phyloP scores from a whole-genome alignment of 495 filamentous ascomycete species.

The Umbilicaria muhlenbergii region DNA sequence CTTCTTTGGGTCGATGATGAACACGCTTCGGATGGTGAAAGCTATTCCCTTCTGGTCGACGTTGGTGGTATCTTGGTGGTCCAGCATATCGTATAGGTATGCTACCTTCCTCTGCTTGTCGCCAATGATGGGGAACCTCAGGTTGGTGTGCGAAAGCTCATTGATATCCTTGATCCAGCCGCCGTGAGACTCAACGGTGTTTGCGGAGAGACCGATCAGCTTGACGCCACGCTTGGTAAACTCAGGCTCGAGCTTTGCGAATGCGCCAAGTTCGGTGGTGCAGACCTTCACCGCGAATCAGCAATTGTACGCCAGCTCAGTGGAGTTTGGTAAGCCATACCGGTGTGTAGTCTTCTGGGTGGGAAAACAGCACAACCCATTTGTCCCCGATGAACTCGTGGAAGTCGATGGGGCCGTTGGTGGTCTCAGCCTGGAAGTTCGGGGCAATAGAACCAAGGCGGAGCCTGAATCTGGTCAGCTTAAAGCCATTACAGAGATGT shows the following conservation, averaged over 20 bases:
- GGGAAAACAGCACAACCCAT: slow-evolving; percentile 94
- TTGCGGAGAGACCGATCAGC: slow-evolving; percentile 86
- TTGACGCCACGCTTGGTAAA: slow-evolving; percentile 88
- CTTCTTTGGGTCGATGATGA: slow-evolving; percentile 98
- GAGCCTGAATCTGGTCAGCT: slow-evolving; percentile 33
- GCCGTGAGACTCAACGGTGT: slow-evolving; percentile 48
- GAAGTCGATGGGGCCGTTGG: slow-evolving; percentile 84
- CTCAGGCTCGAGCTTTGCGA: slow-evolving; percentile 91
- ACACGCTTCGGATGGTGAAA: slow-evolving; percentile 97
- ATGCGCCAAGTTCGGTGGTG: slow-evolving; percentile 97
- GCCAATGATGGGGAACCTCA: slow-evolving; percentile 91
- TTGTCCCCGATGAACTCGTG: slow-evolving; percentile 90
- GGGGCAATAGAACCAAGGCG: slow-evolving; percentile 83
- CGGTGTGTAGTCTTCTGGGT: slow-evolving; percentile 53
- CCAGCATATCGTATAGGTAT: slow-evolving; percentile 90
- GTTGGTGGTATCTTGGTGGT: slow-evolving; percentile 71
- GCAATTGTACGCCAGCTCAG: neutral
- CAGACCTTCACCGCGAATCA: slow-evolving; percentile 54
- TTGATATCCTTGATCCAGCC: slow-evolving; percentile 88
- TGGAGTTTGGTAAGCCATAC: neutral
- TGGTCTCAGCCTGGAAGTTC: slow-evolving; percentile 89
- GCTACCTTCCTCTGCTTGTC: slow-evolving; percentile 93
- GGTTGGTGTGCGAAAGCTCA: slow-evolving; percentile 67
- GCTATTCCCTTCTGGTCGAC: slow-evolving; percentile 92
- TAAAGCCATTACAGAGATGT: no score